Evolutionary conservation across 495 filamentous ascomycete genomes (phyloP), one percentile per base, ranked within the genome.

Genomic region (Emericellopsis terricola): DNA sequence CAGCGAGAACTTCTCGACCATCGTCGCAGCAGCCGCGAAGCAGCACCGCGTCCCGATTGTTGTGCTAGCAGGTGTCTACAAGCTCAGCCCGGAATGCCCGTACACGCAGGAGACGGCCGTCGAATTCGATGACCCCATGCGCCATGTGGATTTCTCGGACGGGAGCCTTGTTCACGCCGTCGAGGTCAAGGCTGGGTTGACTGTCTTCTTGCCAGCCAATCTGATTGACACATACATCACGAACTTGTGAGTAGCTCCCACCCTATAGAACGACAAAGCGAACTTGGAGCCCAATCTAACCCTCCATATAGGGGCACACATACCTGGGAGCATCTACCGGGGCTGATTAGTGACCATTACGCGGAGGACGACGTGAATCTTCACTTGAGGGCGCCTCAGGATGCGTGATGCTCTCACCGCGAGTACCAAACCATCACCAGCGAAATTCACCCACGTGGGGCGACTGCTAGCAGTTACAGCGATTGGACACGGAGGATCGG

Each of bases 191-290:
- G 89, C 85, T 52, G 81, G 81, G 8, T 45, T 86, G 15, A 78
- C 73, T 33, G 85, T 92, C 46, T 87, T 84, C 45, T 71, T 94
- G 8, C 76, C 78, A 2, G 69, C 79, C 6, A 78, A 87, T 37
- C 54, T 86, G 37, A 69, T 94, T 19, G 79, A 89, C 45, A 69
- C 89, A 23, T 93, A 93, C 48, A 78, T 94, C 41, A 92, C 86
- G 8, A 94, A 94, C 53, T 56, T 94, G 81, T 86, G 62, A 65
- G 81, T 71, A 33, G 23, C 2, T 19, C 24, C 4, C 9, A 28
- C n/a, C n/a, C n/a, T n/a, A n/a, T n/a, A n/a, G n/a, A n/a, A n/a
- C n/a, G n/a, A n/a, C n/a, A n/a, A n/a, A n/a, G n/a, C n/a, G n/a
- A n/a, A n/a, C n/a, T n/a, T n/a, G n/a, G n/a, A n/a, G n/a, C n/a